Evolutionary conservation across 129 eudicot species (phyloP), one percentile per base, ranked within the genome.

Genomic region (Calendula officinalis): DNA sequence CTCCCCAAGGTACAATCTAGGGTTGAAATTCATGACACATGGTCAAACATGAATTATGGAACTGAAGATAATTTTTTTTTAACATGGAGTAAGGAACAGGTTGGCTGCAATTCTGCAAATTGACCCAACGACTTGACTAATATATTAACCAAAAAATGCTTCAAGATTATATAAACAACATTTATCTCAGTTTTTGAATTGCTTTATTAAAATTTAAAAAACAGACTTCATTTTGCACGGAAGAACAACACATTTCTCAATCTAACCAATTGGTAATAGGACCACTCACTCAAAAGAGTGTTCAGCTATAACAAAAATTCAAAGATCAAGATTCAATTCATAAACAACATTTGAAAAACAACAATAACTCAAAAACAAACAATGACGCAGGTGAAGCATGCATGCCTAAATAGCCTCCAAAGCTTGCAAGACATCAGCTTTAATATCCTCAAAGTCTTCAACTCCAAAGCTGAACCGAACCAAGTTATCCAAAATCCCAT

Each of bases 391-490:
- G 72, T 78, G 67, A 74, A 74, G 34, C 76, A 39, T n/a, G 34
- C 76, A 39, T n/a, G 43, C 33, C 77, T 83, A 89, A 70, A 89
- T 85, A 47, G 79, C 63, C 67, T 83, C 97, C 77, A 89, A 79
- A 64, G 97, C 97, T 76, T 86, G 95, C 64, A 89, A 79, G 59
- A 89, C 66, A 66, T 89, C 97, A 36, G 82, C 77, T 68, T 86
- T 77, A 73, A 89, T 43, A 65, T 89, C 97, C 66, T 77, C 97
- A 47, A 75, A 89, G 58, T 86, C 95, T 75, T 89, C 97, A 8
- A 86, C 68, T 61, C 97, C 97, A 74, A 86, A 89, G 79, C 97
- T 89, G 86, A 89, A 89, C 3, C 97, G 84, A 56, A 89, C 88
- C 77, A 89, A 52, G 71, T 86, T 89, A 84, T 89, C 97, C 82